phyloP scores from a whole-genome alignment of 768 basidiomycete species.

The Pleurotus pulmonarius region DNA sequence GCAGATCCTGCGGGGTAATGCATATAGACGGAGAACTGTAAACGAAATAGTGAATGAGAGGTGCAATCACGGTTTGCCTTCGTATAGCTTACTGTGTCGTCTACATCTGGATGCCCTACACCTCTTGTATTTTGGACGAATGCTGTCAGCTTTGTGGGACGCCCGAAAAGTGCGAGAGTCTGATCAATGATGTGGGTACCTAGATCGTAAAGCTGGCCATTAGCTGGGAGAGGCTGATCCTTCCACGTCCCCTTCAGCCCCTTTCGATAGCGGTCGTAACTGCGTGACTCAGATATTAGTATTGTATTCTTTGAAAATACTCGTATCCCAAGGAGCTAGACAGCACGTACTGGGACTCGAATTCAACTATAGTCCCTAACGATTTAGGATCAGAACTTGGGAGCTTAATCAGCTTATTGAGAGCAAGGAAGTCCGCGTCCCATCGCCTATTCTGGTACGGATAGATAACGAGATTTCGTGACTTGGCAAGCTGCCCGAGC shows the following conservation, averaged over 20 bases:
- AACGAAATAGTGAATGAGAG: no score
- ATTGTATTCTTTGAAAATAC: not conserved
- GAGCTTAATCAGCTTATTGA: conserved; percentile 54
- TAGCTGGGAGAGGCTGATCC: conserved; percentile 57
- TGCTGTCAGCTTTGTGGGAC: conserved; percentile 64
- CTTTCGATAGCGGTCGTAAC: conserved; percentile 73
- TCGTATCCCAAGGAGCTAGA: not conserved
- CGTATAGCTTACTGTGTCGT: conserved; percentile 51
- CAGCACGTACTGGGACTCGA: conserved; percentile 65
- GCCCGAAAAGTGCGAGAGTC: conserved; percentile 69
- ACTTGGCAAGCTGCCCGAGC: conserved; percentile 54
- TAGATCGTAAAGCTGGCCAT: conserved; percentile 72
- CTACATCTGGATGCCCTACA: conserved; percentile 60
- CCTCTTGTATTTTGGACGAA: conserved; percentile 67
- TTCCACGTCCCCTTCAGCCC: conserved; percentile 76
- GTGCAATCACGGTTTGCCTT: no score
- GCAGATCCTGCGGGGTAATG: conserved; percentile 40
- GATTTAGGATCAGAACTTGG: conserved; percentile 47
- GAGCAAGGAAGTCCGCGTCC: conserved; percentile 74
- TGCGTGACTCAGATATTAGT: conserved; percentile 18
- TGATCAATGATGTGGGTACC: conserved; percentile 83
- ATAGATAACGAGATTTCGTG: conserved; percentile 62
- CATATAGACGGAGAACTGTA: conserved; percentile 49
- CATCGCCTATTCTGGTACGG: conserved; percentile 74
- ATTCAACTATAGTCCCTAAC: conserved; percentile 62